Base-by-base conservation (phyloP, 192 early-diverging fungal genomes). In the Backusella westeae region DNA sequence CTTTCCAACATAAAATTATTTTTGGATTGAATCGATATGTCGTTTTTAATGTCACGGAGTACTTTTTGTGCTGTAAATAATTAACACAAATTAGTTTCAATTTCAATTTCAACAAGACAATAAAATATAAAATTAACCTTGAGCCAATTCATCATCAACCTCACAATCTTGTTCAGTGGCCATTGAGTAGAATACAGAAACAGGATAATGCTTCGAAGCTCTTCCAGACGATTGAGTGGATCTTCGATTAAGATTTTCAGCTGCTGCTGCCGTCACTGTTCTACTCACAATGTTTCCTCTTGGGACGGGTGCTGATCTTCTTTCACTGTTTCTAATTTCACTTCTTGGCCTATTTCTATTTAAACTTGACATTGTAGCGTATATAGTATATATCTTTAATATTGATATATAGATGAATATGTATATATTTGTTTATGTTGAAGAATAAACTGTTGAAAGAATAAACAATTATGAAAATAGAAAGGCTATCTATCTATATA, bases 1-100 rank as follows among this genome's bases (percentile, higher is more conserved):
- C 95, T 87, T 77, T 97, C 96, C 9, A 96, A 88, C 75, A 95
- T 82, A 87, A 97, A 97, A 86, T 97, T 97, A 80, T 93, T 95
- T 82, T 97, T 97, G 14, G 94, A 96, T 82, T 97, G 96, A 19
- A 91, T 81, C n/a, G 96, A 97, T 59, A 97, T 96, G 59, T 91
- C 88, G 41, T 89, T 85, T 83, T 97, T 97, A 53, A 97, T 85
- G 73, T 96, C 94, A 42, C 94, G 86, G 59, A 97, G 87, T 17
- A 87, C 87, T 71, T 91, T 88, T 82, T 97, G 96, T 6, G 94
- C 96, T 93, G 67, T 36, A 35, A 14, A 59, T 72, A 75, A 66
- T 29, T 78, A 59, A 52, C 23, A 34, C 17, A 68, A 73, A 56
- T 29, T 39, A 41, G 19, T 69, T 36, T 69, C n/a, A 21, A 36